Evolutionary conservation across 2,329 filamentous ascomycete genomes (phyloP).

Genomic region (Cryphonectria nitschkei): DNA sequence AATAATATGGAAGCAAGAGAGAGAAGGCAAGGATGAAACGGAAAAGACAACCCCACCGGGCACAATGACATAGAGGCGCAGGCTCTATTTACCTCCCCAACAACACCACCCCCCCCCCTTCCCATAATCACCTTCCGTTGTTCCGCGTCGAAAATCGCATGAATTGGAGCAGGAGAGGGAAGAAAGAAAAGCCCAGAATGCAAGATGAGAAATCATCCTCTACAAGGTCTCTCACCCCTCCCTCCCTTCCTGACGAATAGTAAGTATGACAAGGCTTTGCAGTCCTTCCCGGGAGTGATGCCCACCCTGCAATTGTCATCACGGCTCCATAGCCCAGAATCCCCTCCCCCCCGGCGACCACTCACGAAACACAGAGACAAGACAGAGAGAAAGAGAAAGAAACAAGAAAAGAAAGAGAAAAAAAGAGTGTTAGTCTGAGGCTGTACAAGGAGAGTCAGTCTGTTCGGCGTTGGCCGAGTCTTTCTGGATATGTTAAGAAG

Average conservation of each 20-base stretch:
- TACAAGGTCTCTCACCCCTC: not conserved
- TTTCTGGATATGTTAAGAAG: not conserved
- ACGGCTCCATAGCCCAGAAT: not conserved
- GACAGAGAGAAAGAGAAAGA: not conserved
- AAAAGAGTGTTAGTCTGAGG: not conserved
- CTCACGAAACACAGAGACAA: not conserved
- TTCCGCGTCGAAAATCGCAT: not conserved
- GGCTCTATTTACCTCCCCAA: not conserved
- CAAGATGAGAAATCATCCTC: constrained; percentile 12
- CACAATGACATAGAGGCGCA: constrained; percentile 1
- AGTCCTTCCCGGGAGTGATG: not conserved
- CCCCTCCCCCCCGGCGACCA: not conserved
- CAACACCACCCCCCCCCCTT: no score
- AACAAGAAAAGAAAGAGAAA: not conserved
- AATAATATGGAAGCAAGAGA: no score
- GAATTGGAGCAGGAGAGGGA: not conserved
- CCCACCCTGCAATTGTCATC: constrained; percentile 1
- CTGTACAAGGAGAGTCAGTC: not conserved
- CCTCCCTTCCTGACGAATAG: not conserved
- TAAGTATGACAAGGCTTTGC: constrained; percentile 1
- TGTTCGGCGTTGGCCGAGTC: not conserved
- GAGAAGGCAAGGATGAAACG: not conserved
- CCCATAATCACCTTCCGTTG: no score
- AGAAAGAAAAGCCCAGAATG: not conserved
- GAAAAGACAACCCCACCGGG: not conserved